Evolutionary conservation across 108 stramenopile species (phyloP), one percentile per base, ranked within the genome.

Genomic region (Discostella stelligeroides): DNA sequence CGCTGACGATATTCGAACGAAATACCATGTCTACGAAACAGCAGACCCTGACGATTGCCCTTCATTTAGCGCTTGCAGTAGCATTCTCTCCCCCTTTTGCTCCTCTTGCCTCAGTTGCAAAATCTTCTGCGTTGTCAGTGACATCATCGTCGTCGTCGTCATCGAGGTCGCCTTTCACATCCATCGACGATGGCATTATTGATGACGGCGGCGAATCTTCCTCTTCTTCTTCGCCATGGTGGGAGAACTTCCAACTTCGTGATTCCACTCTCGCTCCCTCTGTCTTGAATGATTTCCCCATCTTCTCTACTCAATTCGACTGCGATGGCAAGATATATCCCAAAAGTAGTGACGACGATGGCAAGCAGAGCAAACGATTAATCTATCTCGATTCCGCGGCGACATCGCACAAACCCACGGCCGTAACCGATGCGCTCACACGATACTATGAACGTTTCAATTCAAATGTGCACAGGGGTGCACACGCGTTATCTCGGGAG

Each of bases 401-500:
- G 24, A 96, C 95, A n/a, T 96, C 96, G 1, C 98, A 98, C 74
- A 98, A 96, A 78, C 98, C 98, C 7, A 49, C 61, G 8, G 63
- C 61, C 45, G 98, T 98, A 25, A 60, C 97, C 21, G 88, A 94
- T 20, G 85, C 82, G 9, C 66, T 95, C n/a, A 40, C 71, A 14
- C 7, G 67, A 13, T 97, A 94, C 70, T 97, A 97, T 70, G 56
- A 65, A 56, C 58, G 54, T 15, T 51, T 65, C 47, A 97, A 98
- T 77, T 78, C 94, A 46, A 98, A 98, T 64, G 98, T 98, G 7
- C 98, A 98, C 79, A 81, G 98, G 4, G 98, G 98, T 14, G 97
- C 96, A 23, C 96, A 98, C 71, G 68, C 79, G 13, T 66, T 97
- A 25, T 85, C 91, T 18, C 90, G 87, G 11, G 81, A 87, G 47